These are phyloP conservation scores for Cornus kousa DNA, from an alignment of 148 eudicot genomes.

Conservation along the genomic window DNA sequence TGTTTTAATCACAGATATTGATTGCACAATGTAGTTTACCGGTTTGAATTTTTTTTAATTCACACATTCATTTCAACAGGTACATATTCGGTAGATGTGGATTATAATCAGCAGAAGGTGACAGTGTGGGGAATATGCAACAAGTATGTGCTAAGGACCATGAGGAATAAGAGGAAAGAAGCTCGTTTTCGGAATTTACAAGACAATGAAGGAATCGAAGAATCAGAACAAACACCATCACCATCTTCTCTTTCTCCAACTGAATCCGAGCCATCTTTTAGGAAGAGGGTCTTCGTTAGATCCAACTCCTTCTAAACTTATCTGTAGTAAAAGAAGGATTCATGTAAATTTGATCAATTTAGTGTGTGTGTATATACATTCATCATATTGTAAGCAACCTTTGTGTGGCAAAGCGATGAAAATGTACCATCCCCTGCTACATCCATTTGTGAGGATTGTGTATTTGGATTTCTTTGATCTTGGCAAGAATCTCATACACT, in stretches of 20 bases:
- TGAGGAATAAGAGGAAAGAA: slow-evolving; percentile 74
- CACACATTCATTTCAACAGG: slow-evolving; percentile 31
- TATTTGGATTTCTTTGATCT: too few species aligned
- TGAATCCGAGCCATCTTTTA: slow-evolving; percentile 19
- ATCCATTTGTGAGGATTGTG: too few species aligned
- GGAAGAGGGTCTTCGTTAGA: slow-evolving; percentile 64
- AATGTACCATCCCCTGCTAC: too few species aligned
- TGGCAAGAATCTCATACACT: too few species aligned
- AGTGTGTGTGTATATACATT: too few species aligned
- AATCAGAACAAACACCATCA: slow-evolving; percentile 17
- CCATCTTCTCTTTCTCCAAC: slow-evolving; percentile 10
- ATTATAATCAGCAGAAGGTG: slow-evolving; percentile 79
- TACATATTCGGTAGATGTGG: slow-evolving; percentile 78
- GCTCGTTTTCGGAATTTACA: slow-evolving; percentile 67
- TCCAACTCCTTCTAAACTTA: slow-evolving; percentile 50
- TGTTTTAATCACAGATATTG: too few species aligned
- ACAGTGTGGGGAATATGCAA: slow-evolving; percentile 97
- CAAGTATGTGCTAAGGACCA: slow-evolving; percentile 59
- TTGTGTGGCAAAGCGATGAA: too few species aligned
- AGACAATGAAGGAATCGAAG: slow-evolving; percentile 33
- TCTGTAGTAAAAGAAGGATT: not conserved
- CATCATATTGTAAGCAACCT: too few species aligned
- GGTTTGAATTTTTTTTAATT: too few species aligned
- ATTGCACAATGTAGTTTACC: too few species aligned
- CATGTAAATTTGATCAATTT: not conserved